Percentiles rank a stretch among this genome's conserved stretches.
These are phyloP conservation scores for Posidonia australis DNA, from an alignment of 106 monocot genomes.

Conservation along the genomic window DNA sequence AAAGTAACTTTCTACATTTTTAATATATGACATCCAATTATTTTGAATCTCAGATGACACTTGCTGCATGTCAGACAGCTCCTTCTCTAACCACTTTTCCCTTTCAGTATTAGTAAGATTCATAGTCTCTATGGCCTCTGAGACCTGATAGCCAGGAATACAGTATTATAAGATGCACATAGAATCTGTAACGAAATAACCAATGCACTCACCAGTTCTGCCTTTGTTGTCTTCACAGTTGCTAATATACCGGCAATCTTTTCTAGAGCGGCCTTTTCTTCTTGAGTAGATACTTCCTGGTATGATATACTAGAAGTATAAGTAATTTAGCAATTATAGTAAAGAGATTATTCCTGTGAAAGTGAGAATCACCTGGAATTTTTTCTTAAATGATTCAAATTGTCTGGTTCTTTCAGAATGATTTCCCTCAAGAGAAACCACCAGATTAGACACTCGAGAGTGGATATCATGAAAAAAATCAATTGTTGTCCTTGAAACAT, in stretches of 20 bases:
- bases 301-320: not conserved
- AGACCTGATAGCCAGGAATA: slow-evolving; percentile 28
- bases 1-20: slow-evolving; percentile 26
- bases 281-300: slow-evolving; percentile 42
- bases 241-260: slow-evolving; percentile 44
- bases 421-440: slow-evolving; percentile 27
- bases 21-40: slow-evolving; percentile 20
- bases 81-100: slow-evolving; percentile 17
- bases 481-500: slow-evolving; percentile 36
- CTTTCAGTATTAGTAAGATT: slow-evolving; percentile 13
- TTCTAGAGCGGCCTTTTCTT: slow-evolving; percentile 46
- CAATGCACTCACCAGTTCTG: slow-evolving; percentile 26
- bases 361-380: slow-evolving; percentile 35
- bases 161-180: too few relatives aligned
- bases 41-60: slow-evolving; percentile 29
- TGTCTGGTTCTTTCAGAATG: slow-evolving; percentile 19
- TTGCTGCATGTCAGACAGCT: slow-evolving; percentile 31
- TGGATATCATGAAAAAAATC: slow-evolving; percentile 46
- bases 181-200: too few relatives aligned
- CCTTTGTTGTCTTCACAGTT: slow-evolving; percentile 23
- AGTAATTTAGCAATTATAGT: not conserved
- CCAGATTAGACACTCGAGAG: slow-evolving; percentile 18
- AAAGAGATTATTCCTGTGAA: too few relatives aligned
- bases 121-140: slow-evolving; percentile 20
- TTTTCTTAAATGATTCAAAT: slow-evolving; percentile 28